These are phyloP conservation scores for Candida montana DNA, from an alignment of 805 yeast genomes.

Conservation along the genomic window DNA sequence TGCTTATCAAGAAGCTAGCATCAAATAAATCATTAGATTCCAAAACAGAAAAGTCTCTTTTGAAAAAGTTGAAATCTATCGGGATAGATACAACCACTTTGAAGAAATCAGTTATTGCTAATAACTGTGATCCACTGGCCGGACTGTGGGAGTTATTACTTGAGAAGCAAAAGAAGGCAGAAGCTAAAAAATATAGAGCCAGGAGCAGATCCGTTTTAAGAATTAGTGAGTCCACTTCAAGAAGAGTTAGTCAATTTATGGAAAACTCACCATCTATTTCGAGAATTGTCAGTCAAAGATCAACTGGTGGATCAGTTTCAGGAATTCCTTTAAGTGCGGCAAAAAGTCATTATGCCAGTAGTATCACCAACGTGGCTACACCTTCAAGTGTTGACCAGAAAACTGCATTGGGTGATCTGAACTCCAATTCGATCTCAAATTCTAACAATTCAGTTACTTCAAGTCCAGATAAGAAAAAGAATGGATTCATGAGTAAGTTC, in stretches of 20 bases:
- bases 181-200: conserved; percentile 27
- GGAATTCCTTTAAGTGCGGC: background rate
- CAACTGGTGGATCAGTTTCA: conserved; percentile 6
- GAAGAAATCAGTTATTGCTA: conserved; percentile 49
- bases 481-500: conserved; percentile 28
- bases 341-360: background rate
- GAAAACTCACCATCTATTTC: conserved; percentile 24
- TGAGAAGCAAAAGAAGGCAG: conserved; percentile 38
- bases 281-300: conserved; percentile 25
- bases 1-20: conserved; percentile 31
- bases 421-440: background rate
- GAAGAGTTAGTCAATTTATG: conserved; percentile 24
- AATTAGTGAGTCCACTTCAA: conserved; percentile 24
- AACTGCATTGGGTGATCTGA: background rate
- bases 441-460: conserved; percentile 5
- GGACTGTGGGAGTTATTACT: conserved; percentile 70
- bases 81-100: conserved; percentile 62
- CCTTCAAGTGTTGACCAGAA: background rate
- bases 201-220: conserved; percentile 31
- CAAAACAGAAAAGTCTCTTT: conserved; percentile 53
- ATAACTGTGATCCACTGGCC: conserved; percentile 63
- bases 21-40: conserved; percentile 46
- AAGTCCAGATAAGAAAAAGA: conserved; percentile 26
- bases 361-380: background rate
- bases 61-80: conserved; percentile 52